Conservation (phyloP, 176 grass and related monocot species). For the Guadua angustifolia region DNA sequence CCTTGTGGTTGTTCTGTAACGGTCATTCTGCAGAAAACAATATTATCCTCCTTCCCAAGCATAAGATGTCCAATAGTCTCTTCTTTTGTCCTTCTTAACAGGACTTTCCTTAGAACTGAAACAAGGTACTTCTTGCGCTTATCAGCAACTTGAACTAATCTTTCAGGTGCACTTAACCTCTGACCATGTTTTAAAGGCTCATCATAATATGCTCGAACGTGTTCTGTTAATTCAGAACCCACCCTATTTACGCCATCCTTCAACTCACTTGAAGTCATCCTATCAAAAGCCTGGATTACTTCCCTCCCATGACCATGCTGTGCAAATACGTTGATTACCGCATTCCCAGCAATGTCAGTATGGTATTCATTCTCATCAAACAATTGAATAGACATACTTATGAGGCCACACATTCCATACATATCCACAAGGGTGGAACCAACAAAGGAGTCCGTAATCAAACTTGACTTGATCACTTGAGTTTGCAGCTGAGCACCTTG, state of each 20-base stretch:
- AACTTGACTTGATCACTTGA: slow-evolving; percentile 60
- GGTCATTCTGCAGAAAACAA: slow-evolving; percentile 98
- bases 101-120: slow-evolving; percentile 74
- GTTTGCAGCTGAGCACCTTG: slow-evolving; percentile 65
- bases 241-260: no score
- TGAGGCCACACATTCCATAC: slow-evolving; percentile 69
- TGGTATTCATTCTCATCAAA: slow-evolving; percentile 54
- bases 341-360: slow-evolving; percentile 59
- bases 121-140: slow-evolving; percentile 84
- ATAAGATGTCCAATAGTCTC: slow-evolving; percentile 98
- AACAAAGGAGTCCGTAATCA: slow-evolving; percentile 50
- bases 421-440: slow-evolving; percentile 62
- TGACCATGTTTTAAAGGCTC: slow-evolving; percentile 93
- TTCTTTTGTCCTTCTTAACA: slow-evolving; percentile 93
- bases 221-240: slow-evolving; percentile 94
- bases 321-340: slow-evolving; percentile 49
- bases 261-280: slow-evolving; percentile 52
- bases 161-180: slow-evolving; percentile 88
- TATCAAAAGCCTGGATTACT: slow-evolving; percentile 53
- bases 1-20: no score
- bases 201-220: slow-evolving; percentile 88
- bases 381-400: slow-evolving; percentile 54
- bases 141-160: slow-evolving; percentile 82
- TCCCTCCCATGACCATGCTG: slow-evolving; percentile 62
- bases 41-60: slow-evolving; percentile 98